A percentile compares a stretch with the other conserved stretches of the same genome.
Evolutionary conservation across 441 rosid genomes (phyloP).

Genomic region (Aquilaria agallochum): DNA sequence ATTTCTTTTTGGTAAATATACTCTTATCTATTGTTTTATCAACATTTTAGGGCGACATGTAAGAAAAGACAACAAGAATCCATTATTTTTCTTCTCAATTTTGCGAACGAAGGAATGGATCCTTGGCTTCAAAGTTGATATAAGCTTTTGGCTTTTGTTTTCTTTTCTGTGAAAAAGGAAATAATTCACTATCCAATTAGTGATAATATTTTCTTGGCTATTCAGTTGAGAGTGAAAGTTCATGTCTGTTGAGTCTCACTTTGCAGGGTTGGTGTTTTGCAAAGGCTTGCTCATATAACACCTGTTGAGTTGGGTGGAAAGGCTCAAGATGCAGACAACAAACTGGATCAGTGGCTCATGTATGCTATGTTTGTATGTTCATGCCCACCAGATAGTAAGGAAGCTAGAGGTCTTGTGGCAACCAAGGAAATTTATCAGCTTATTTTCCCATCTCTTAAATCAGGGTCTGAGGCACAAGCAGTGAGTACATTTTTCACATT

Average conservation of each 20-base stretch:
- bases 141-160: too few relatives aligned
- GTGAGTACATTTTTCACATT: conserved; percentile 38
- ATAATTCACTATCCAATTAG: not conserved
- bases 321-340: conserved; percentile 26
- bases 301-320: conserved; percentile 90
- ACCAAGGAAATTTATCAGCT: not conserved
- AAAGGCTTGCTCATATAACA: conserved; percentile 81
- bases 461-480: conserved; percentile 31
- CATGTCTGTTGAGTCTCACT: conserved; percentile 12
- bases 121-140: too few relatives aligned
- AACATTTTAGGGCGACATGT: too few relatives aligned
- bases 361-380: not conserved
- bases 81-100: too few relatives aligned
- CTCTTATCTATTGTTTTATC: too few relatives aligned
- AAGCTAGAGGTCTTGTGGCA: not conserved
- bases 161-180: too few relatives aligned
- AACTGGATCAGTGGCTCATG: conserved; percentile 1
- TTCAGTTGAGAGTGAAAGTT: not conserved
- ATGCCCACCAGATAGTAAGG: conserved; percentile 52
- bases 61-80: too few relatives aligned
- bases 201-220: conserved; percentile 6
- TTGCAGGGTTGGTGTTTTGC: conserved; percentile 67
- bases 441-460: not conserved
- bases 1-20: too few relatives aligned
- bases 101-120: too few relatives aligned